These are phyloP conservation scores for Jamesozyma lodderae DNA, from an alignment of 805 yeast species.

Conservation along the genomic window DNA sequence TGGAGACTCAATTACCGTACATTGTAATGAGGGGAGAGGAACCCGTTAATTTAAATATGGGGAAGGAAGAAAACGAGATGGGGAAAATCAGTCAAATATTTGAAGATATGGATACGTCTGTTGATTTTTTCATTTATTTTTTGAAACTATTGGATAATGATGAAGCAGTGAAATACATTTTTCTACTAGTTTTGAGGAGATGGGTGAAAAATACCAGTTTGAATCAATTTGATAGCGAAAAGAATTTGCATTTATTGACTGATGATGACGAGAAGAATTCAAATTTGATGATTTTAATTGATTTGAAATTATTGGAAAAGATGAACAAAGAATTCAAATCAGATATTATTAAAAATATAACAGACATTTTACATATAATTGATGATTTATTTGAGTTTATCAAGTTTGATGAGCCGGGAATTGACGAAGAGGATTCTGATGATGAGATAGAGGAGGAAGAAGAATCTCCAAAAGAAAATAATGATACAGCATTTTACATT, in stretches of 20 bases:
- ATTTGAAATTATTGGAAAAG: slow-evolving; percentile 55
- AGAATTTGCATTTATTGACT: neutral
- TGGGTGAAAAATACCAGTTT: slow-evolving; percentile 40
- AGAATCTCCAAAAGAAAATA: slow-evolving; percentile 12
- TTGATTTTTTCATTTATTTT: slow-evolving; percentile 36
- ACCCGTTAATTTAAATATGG: neutral
- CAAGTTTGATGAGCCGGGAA: slow-evolving; percentile 20
- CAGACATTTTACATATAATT: slow-evolving; percentile 45
- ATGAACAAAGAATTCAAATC: slow-evolving; percentile 52
- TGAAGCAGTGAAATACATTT: slow-evolving; percentile 36
- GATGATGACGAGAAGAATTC: slow-evolving; percentile 18
- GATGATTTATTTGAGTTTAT: slow-evolving; percentile 32
- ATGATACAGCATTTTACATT: slow-evolving; percentile 16
- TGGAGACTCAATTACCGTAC: slow-evolving; percentile 32
- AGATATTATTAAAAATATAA: slow-evolving; percentile 36
- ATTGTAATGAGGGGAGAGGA: slow-evolving; percentile 12
- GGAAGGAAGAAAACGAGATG: slow-evolving; percentile 1
- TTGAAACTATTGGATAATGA: slow-evolving; percentile 42
- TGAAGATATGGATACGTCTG: slow-evolving; percentile 36
- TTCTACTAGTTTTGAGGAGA: slow-evolving; percentile 44
- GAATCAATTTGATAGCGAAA: neutral
- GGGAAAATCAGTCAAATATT: slow-evolving; percentile 28
- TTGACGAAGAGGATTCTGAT: slow-evolving; percentile 19
- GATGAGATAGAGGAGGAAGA: slow-evolving; percentile 26
- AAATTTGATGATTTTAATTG: slow-evolving; percentile 48